Conservation (phyloP, 345 rosid species). For the Garcia nutans region DNA sequence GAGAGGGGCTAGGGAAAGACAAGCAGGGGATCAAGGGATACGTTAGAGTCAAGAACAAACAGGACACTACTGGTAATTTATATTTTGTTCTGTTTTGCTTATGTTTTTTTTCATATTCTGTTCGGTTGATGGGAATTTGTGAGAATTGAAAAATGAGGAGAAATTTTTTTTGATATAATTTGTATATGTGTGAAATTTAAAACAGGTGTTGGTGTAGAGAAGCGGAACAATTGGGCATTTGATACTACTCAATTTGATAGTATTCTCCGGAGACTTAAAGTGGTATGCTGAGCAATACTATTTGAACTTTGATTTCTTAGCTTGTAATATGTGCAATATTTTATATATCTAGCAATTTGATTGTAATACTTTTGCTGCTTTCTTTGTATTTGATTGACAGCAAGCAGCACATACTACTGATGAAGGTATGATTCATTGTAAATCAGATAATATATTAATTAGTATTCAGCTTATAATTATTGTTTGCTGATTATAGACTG, state of each 20-base stretch:
- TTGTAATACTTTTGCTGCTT: not conserved
- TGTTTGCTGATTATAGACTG: slow-evolving; percentile 2
- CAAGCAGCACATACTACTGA: slow-evolving; percentile 54
- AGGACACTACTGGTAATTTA: slow-evolving; percentile 64
- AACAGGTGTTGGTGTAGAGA: slow-evolving; percentile 83
- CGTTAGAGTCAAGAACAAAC: slow-evolving; percentile 84
- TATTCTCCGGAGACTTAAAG: slow-evolving; percentile 89
- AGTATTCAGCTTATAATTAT: not conserved
- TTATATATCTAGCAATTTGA: not conserved
- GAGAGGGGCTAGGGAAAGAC: slow-evolving; percentile 97
- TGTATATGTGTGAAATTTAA: not conserved
- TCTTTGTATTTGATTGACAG: slow-evolving; percentile 38
- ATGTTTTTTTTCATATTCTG: not conserved
- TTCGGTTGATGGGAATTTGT: not conserved
- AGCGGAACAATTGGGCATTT: slow-evolving; percentile 93
- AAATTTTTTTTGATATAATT: not conserved
- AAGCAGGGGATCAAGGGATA: slow-evolving; percentile 95
- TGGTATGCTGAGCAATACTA: slow-evolving; percentile 44
- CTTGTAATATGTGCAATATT: not conserved
- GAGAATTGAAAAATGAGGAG: not conserved
- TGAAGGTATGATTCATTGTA: slow-evolving; percentile 46
- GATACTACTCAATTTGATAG: slow-evolving; percentile 92
- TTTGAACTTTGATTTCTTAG: not conserved
- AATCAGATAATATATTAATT: not conserved
- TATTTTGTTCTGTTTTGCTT: not conserved